phyloP scores from a whole-genome alignment of 2,329 filamentous ascomycete genomes.

The Trichophyton rubrum region DNA sequence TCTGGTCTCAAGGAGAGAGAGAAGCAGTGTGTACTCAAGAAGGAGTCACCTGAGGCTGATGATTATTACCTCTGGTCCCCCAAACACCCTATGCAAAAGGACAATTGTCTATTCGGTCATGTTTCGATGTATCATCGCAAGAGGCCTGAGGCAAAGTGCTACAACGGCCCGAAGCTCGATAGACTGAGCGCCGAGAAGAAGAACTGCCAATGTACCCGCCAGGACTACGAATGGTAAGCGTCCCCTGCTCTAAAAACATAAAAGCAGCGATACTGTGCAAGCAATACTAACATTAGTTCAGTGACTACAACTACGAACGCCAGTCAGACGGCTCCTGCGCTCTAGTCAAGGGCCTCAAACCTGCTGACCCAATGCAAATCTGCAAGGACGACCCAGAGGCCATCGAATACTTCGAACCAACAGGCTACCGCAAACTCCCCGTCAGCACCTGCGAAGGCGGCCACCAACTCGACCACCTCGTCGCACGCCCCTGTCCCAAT shows the following conservation, averaged over 20 bases:
- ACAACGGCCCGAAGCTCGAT: slow-evolving; percentile 61
- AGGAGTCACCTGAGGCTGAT: slow-evolving; percentile 44
- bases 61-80: slow-evolving; percentile 84
- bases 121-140: slow-evolving; percentile 83
- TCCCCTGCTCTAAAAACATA: neutral
- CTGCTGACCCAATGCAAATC: slow-evolving; percentile 46
- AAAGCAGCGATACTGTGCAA: too few relatives aligned
- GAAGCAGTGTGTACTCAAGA: slow-evolving; percentile 53
- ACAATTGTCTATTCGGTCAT: slow-evolving; percentile 87
- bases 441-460: slow-evolving; percentile 77
- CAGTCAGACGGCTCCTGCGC: slow-evolving; percentile 63
- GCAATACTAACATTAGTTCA: slow-evolving; percentile 24
- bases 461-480: slow-evolving; percentile 56
- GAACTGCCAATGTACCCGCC: slow-evolving; percentile 72
- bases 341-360: slow-evolving; percentile 60
- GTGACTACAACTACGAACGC: slow-evolving; percentile 87
- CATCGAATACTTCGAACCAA: slow-evolving; percentile 71
- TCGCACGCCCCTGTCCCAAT: slow-evolving; percentile 55
- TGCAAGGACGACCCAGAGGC: slow-evolving; percentile 53
- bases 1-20: slow-evolving; percentile 58
- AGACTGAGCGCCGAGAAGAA: slow-evolving; percentile 55
- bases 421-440: slow-evolving; percentile 79
- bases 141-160: slow-evolving; percentile 65
- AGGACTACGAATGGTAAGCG: slow-evolving; percentile 86
- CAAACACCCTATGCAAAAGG: slow-evolving; percentile 62